Percentiles rank a stretch among this genome's conserved stretches.
phyloP scores from a whole-genome alignment of 2,329 filamentous ascomycete species.

The Fusarium multiceps region DNA sequence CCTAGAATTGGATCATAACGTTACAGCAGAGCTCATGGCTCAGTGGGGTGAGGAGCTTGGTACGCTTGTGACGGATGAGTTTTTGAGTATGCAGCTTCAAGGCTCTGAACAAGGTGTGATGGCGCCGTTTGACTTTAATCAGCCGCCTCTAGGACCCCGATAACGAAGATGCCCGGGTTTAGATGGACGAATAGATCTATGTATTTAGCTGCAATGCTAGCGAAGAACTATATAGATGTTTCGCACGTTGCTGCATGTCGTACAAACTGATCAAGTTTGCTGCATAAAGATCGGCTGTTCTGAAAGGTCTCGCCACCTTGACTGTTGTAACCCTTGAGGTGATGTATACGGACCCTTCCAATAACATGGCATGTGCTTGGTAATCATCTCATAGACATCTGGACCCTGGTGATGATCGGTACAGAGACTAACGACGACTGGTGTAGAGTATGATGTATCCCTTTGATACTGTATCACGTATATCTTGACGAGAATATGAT shows the following conservation, averaged over 20 bases:
- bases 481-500: not conserved
- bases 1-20: constrained; percentile 43
- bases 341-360: not conserved
- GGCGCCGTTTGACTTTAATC: constrained; percentile 49
- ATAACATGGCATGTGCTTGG: not conserved
- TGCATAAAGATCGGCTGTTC: not conserved
- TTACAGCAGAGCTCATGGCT: constrained; percentile 45
- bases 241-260: not conserved
- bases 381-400: not conserved
- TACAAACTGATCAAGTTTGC: not conserved
- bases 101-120: constrained; percentile 41
- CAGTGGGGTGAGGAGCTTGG: constrained; percentile 48
- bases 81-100: constrained; percentile 50
- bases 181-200: not conserved
- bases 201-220: not conserved
- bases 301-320: not conserved
- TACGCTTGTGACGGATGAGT: constrained; percentile 51
- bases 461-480: not conserved
- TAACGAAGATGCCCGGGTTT: not conserved
- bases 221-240: not conserved
- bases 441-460: not conserved
- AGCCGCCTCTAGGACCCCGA: constrained; percentile 32
- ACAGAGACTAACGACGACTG: not conserved
- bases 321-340: not conserved
- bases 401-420: not conserved